Evolutionary conservation across 768 basidiomycete species (phyloP).

Genomic region (Lenzites betulinus): DNA sequence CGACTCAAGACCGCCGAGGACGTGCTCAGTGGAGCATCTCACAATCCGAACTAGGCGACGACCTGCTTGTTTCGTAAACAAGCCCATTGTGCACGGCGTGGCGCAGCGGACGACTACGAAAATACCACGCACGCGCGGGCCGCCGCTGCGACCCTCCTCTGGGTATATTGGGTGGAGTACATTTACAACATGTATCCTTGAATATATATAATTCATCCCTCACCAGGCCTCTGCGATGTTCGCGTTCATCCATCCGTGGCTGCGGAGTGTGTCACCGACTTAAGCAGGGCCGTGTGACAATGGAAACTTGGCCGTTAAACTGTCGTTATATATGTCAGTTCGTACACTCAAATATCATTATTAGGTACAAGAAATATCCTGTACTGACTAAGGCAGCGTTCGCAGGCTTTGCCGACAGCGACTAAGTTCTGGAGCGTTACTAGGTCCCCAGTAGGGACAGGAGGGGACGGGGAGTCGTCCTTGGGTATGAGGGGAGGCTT

Average conservation of each 20-base stretch:
- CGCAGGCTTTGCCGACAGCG: slow-evolving; percentile 52
- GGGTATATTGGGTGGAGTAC: slow-evolving; percentile 5
- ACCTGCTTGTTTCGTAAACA: no score
- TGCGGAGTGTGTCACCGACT: no score
- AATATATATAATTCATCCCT: not conserved
- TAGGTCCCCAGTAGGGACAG: slow-evolving; percentile 48
- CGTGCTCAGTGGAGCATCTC: no score
- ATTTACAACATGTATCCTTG: no score
- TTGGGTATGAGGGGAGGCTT: slow-evolving; percentile 36
- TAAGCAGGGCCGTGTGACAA: no score
- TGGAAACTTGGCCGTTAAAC: no score
- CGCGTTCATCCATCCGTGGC: slow-evolving; percentile 34
- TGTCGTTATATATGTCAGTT: not conserved
- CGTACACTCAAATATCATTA: not conserved
- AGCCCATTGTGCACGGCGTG: slow-evolving; percentile 8
- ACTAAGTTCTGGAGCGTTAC: slow-evolving; percentile 72
- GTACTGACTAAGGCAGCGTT: slow-evolving; percentile 23
- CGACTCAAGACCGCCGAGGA: no score
- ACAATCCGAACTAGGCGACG: no score
- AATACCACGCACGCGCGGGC: not conserved
- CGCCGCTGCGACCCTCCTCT: not conserved
- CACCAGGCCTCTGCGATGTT: slow-evolving; percentile 51
- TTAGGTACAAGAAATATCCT: slow-evolving; percentile 5
- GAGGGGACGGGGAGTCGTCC: slow-evolving; percentile 42
- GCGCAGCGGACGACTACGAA: not conserved